Evolutionary conservation across 805 yeast genomes (phyloP).

Genomic region (Blastobotrys parvus): DNA sequence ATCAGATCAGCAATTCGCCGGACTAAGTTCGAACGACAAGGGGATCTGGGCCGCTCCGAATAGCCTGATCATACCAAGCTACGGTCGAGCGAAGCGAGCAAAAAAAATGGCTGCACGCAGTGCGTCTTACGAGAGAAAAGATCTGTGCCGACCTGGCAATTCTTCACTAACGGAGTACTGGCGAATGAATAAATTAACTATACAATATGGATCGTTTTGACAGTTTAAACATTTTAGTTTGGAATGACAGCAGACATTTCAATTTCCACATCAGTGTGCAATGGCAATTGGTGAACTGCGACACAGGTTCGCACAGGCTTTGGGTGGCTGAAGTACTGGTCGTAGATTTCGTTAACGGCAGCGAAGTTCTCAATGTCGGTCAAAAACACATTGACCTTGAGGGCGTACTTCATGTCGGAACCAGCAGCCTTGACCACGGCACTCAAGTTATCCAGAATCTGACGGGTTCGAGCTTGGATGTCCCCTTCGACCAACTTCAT

Average conservation of each 20-base stretch:
- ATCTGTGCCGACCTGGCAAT: neutral
- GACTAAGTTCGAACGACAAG: too few relatives aligned
- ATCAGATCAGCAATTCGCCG: too few relatives aligned
- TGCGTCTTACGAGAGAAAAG: too few relatives aligned
- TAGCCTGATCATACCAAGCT: too few relatives aligned
- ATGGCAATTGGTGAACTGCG: constrained; percentile 85
- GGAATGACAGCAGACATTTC: constrained; percentile 33
- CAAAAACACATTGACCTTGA: constrained; percentile 81
- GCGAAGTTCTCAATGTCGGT: constrained; percentile 84
- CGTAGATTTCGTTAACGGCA: constrained; percentile 78
- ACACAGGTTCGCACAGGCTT: constrained; percentile 95
- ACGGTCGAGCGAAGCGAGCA: too few relatives aligned
- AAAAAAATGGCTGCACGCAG: too few relatives aligned
- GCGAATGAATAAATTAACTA: neutral
- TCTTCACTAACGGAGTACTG: neutral
- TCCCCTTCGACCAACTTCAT: constrained; percentile 39
- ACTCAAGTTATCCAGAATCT: constrained; percentile 32
- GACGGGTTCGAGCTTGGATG: constrained; percentile 18
- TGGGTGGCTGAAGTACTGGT: constrained; percentile 30
- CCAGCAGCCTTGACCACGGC: constrained; percentile 77
- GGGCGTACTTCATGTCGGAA: constrained; percentile 71
- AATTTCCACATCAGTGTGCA: constrained; percentile 79
- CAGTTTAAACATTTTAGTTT: constrained; percentile 1
- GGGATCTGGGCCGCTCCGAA: too few relatives aligned
- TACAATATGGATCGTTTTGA: too few relatives aligned